Evolutionary conservation across 768 basidiomycete species (phyloP), one percentile per base, ranked within the genome.

Genomic region (Podaxis sp.): DNA sequence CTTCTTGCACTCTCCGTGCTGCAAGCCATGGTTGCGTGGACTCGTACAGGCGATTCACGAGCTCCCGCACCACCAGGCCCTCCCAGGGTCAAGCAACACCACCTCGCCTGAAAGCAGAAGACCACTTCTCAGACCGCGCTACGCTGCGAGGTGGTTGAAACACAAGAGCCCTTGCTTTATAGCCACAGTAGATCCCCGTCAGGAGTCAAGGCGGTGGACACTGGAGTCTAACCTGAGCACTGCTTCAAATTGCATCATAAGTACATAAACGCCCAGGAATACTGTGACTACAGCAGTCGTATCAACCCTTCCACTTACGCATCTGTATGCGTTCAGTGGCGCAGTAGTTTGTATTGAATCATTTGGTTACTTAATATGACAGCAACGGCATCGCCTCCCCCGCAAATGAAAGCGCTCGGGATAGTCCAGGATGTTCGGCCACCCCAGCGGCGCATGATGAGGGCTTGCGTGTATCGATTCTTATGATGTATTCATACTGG

Each of bases 361-460:
- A 62, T 60, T 51, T 19, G 24, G 4, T 22, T 62, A 59, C 46
- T 49, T 24, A 19, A 55, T 39, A 62, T 62, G 61, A 62, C 55
- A 15, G 22, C 49, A 56, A 22, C 30, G 54, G 61, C 61, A 62
- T 62, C 42, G 54, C 54, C 61, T 62, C 61, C 61, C 61, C 61
- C 61, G 26, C 61, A 55, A 46, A 61, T 53, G 38, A 54, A 54
- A 22, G 17, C 15, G n/a, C 26, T 30, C 59, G 51, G 59, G 4
- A 33, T 51, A 26, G 19, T 53, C 52, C 39, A 61, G 59, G 13
- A 44, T 26, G 13, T 46, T 58, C 17, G 39, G 57, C 49, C 26
- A 12, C 22, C 5, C 13, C 19, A 51, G 49, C 49, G 49, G 22
- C 49, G 44, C 12, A 51, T 28, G 49, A 51, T 24, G 49, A 28